Base-by-base conservation (phyloP, 805 yeast genomes). In the Wickerhamiella sergipiensis region DNA sequence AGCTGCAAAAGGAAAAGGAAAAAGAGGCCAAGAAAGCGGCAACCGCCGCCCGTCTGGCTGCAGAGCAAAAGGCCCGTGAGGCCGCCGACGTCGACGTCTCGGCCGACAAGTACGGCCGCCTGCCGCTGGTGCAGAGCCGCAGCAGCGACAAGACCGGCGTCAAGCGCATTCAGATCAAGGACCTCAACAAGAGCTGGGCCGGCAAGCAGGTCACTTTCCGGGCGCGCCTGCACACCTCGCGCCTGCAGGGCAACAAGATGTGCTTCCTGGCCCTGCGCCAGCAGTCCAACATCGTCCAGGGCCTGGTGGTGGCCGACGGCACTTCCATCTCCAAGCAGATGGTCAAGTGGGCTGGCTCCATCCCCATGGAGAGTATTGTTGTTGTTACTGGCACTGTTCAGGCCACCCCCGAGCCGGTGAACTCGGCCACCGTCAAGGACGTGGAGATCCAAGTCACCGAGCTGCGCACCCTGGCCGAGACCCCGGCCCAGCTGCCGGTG, bases 181-280 rank as follows among this genome's bases (percentile, higher is more conserved):
- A 74, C 39, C 53, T 67, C 62, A 71, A 78, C 54, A 76, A 79
- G 51, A 76, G 76, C 23, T 61, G 73, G 62, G 95, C 81, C 56
- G 95, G 90, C 52, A 76, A 80, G 59, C 78, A 79, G 58, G 85
- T 92, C 51, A 73, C 84, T 13, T 80, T 94, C 72, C 81, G 98
- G 71, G 97, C 97, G 46, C 80, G 99, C 71, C 77, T 89, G 45
- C 97, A 92, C 69, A 87, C 81, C 55, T 78, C 90, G 13, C 85
- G 99, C 73, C 84, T 87, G 65, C 97, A 90, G 69, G 95, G 96
- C 68, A 95, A 95, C 62, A 88, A 94, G 57, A 81, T 92, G 83
- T 78, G 85, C 50, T 92, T 92, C 68, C 70, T 90, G 61, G 80
- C 95, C 23, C 80, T 92, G 61, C 84, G 99, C 73, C 98, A 92